phyloP scores from a whole-genome alignment of 495 filamentous ascomycete genomes.

The Massariosphaeria phaeospora region DNA sequence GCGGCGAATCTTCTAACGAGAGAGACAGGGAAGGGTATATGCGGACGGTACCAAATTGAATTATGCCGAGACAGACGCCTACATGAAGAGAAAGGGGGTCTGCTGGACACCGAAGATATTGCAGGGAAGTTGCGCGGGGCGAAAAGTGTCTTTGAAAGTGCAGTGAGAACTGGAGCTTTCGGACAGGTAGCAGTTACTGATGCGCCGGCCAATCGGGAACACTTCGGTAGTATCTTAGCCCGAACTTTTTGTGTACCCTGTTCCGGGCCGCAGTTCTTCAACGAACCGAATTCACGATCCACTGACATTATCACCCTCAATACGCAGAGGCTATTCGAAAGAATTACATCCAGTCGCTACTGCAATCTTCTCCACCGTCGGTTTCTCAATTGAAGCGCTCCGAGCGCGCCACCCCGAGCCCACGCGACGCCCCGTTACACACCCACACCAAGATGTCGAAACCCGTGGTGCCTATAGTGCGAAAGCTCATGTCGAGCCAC shows the following conservation, averaged over 20 bases:
- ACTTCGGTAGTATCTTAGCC: background rate
- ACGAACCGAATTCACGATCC: background rate
- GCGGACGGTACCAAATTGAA: slow-evolving; percentile 9
- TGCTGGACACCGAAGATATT: no score
- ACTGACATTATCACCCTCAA: background rate
- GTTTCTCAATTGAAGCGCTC: background rate
- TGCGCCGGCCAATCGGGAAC: slow-evolving; percentile 6
- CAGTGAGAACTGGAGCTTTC: no score
- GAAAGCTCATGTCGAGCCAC: background rate
- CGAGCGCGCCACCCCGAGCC: background rate
- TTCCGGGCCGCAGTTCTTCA: background rate
- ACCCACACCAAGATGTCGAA: slow-evolving; percentile 1
- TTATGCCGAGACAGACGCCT: background rate
- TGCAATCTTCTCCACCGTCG: background rate
- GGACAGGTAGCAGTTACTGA: no score
- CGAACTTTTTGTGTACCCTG: no score
- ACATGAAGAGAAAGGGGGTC: slow-evolving; percentile 33
- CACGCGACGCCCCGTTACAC: background rate
- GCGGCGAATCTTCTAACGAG: background rate
- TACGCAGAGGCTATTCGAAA: no score
- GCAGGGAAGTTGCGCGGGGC: no score
- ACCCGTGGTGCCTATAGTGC: slow-evolving; percentile 6
- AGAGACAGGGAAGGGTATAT: slow-evolving; percentile 9
- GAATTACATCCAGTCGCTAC: no score
- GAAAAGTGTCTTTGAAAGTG: no score